Evolutionary conservation across 768 basidiomycete species (phyloP).

Genomic region (Leccinellum rugosiceps): DNA sequence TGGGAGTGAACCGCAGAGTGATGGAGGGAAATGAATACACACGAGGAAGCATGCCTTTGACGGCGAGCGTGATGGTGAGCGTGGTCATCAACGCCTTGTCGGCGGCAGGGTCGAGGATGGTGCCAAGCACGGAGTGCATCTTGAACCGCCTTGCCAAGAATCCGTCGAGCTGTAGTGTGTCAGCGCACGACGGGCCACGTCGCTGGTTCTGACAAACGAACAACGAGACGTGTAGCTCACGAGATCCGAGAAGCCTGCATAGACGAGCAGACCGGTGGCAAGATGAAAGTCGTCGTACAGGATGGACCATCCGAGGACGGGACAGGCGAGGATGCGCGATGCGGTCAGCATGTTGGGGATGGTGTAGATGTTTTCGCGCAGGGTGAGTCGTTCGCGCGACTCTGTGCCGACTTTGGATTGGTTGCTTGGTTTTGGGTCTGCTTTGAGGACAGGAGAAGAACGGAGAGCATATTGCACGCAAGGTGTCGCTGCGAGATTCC

Average conservation of each 20-base stretch:
- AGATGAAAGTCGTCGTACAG: conserved; percentile 73
- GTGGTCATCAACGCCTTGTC: conserved; percentile 97
- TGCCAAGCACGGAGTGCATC: conserved; percentile 89
- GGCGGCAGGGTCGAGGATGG: conserved; percentile 94
- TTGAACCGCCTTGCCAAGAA: conserved; percentile 83
- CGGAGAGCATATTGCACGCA: conserved; percentile 7
- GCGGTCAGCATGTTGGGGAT: conserved; percentile 86
- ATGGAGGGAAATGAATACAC: conserved; percentile 25
- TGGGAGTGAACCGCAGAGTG: background rate
- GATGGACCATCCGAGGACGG: conserved; percentile 88
- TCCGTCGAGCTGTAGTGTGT: conserved; percentile 71
- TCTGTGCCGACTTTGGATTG: conserved; percentile 1
- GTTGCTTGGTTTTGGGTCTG: conserved; percentile 5
- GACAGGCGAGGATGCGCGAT: conserved; percentile 86
- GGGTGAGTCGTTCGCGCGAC: conserved; percentile 28
- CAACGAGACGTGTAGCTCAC: conserved; percentile 44
- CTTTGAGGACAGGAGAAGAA: conserved; percentile 6
- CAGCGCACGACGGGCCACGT: background rate
- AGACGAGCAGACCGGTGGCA: conserved; percentile 81
- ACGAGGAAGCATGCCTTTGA: conserved; percentile 84
- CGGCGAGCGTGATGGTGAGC: conserved; percentile 78
- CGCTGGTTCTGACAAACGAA: conserved; percentile 1
- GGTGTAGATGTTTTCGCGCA: conserved; percentile 90
- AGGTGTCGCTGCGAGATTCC: conserved; percentile 13
- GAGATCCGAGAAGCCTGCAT: conserved; percentile 90